Base-by-base conservation (phyloP, 768 basidiomycete species). In the Auriscalpium vulgare region DNA sequence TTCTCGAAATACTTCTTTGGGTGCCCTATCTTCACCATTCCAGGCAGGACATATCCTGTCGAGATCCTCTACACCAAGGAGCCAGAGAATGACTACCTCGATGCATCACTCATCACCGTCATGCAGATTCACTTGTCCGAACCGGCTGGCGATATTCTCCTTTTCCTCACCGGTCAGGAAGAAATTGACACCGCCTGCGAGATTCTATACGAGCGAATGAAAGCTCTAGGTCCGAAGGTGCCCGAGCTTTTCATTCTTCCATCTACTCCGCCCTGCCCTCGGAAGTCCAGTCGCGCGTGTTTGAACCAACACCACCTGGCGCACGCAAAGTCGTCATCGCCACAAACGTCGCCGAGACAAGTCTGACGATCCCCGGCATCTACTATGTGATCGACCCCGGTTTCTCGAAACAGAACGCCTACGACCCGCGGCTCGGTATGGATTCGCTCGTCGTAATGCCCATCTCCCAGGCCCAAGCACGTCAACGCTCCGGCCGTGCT, bases 51-150 rank as follows among this genome's bases (percentile, higher is more conserved):
- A n/a, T 98, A 91, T 73, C 97, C 97, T 7, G 97, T 98, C 59
- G 97, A 99, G 71, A 81, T 90, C 35, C 76, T 98, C n/a, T 99
- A 98, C 73, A 97, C 95, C 63, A 98, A 98, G 69, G 97, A 99
- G 66, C 97, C 97, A 0, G 97, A 98, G 71, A 80, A 82, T 19
- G 97, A 99, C 71, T 99, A 99, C 71, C 83, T 99, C 55, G 97
- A 98, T 63, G 95, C 95, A 0, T 94, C 95, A 21, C 86, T 99
- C 59, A 98, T 98, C 64, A 98, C 97, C 4, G 89, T 99, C 66
- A 95, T 98, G 90, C 97, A 99, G 71, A 99, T 99, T 57, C 97
- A 99, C 69, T 80, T 99, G 36, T 97, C 95, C 47, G 95, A 99
- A 66, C 97, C 97, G 36, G 91, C 92, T 2, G 97, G 97, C 52